These are phyloP conservation scores for Rhizophlyctis rosea DNA, from an alignment of 192 early-diverging fungal species.

Conservation along the genomic window DNA sequence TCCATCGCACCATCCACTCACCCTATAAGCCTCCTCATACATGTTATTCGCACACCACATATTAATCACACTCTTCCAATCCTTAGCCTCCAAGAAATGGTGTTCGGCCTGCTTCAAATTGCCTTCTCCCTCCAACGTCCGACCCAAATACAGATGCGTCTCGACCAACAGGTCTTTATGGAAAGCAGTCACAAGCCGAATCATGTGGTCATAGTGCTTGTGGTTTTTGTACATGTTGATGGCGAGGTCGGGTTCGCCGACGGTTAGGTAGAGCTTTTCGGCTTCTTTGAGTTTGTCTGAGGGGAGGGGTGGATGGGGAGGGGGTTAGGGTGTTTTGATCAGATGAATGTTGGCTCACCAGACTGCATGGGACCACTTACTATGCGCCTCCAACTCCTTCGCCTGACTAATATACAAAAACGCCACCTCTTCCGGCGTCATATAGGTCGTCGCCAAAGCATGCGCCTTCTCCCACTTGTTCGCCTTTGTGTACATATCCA, in stretches of 20 bases:
- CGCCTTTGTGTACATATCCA: conserved; percentile 61
- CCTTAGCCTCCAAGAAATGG: conserved; percentile 59
- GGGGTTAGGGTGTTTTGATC: no score
- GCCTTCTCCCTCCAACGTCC: conserved; percentile 59
- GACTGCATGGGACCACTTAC: conserved; percentile 3
- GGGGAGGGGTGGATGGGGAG: no score
- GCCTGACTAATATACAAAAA: conserved; percentile 59
- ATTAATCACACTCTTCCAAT: conserved; percentile 64
- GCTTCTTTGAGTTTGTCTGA: conserved; percentile 59
- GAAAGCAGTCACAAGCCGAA: conserved; percentile 55
- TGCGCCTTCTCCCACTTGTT: conserved; percentile 65
- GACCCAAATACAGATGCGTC: conserved; percentile 60
- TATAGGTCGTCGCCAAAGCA: conserved; percentile 53
- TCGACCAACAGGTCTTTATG: conserved; percentile 62
- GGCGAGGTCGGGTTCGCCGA: conserved; percentile 60
- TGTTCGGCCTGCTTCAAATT: conserved; percentile 62
- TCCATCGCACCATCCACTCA: conserved; percentile 21
- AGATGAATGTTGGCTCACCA: no score
- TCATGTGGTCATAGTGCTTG: conserved; percentile 67
- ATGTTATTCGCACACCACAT: conserved; percentile 66
- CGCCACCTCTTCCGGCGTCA: conserved; percentile 57
- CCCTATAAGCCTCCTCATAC: conserved; percentile 64
- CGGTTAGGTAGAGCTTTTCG: conserved; percentile 60
- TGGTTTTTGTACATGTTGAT: conserved; percentile 73
- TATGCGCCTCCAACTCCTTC: conserved; percentile 55